A percentile compares a stretch with the other conserved stretches of the same genome.
These are phyloP conservation scores for Pythium volutum DNA, from an alignment of 352 stramenopile genomes.

Conservation along the genomic window DNA sequence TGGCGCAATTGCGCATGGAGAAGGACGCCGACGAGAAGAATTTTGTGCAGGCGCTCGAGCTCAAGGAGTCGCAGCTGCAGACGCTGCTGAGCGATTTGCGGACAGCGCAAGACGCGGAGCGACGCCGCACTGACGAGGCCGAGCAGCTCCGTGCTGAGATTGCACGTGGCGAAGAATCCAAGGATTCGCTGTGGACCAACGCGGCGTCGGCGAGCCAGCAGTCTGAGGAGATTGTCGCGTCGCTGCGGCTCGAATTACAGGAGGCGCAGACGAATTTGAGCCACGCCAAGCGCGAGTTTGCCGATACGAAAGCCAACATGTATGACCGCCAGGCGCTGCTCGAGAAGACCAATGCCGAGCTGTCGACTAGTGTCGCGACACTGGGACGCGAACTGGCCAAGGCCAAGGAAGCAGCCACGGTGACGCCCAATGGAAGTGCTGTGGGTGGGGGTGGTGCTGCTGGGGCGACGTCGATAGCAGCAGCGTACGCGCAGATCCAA, in stretches of 20 bases:
- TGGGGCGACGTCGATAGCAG: not conserved
- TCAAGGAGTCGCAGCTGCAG: conserved; percentile 67
- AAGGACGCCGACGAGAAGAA: conserved; percentile 70
- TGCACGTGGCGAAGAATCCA: conserved; percentile 47
- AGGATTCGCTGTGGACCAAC: conserved; percentile 66
- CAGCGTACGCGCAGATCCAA: conserved; percentile 20
- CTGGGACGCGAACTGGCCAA: conserved; percentile 58
- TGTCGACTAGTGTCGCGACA: conserved; percentile 61
- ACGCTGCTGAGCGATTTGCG: conserved; percentile 42
- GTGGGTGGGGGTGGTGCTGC: no score
- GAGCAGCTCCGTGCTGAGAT: conserved; percentile 46
- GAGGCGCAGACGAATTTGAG: conserved; percentile 58
- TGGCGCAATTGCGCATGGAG: conserved; percentile 46
- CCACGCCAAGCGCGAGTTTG: conserved; percentile 62
- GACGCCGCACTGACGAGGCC: conserved; percentile 36
- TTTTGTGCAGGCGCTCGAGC: conserved; percentile 65
- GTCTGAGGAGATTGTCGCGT: conserved; percentile 57
- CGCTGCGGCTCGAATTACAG: conserved; percentile 59
- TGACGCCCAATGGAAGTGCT: not conserved
- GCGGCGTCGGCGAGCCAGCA: conserved; percentile 65
- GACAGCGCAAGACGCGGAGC: conserved; percentile 34
- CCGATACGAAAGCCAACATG: conserved; percentile 63
- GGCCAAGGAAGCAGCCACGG: conserved; percentile 28
- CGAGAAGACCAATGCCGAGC: conserved; percentile 70
- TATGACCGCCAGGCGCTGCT: conserved; percentile 71